Conservation (phyloP, 768 basidiomycete genomes). For the Pleurotus pulmonarius region DNA sequence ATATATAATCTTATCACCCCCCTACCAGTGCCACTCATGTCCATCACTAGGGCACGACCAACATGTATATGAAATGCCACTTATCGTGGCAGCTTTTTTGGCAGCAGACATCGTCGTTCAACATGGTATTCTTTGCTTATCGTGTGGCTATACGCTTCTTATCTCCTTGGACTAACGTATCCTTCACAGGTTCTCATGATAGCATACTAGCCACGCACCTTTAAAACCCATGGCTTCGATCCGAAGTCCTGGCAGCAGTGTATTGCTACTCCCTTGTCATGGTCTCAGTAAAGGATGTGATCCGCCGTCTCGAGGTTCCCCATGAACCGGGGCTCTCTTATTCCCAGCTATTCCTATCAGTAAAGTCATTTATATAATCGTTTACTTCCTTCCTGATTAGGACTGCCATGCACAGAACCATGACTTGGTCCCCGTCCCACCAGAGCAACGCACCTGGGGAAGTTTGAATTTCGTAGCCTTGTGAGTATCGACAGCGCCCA, state of each 20-base stretch:
- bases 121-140: background rate
- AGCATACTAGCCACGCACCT: too few relatives aligned
- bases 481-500: conserved; percentile 28
- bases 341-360: conserved; percentile 55
- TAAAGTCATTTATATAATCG: conserved; percentile 21
- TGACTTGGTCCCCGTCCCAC: conserved; percentile 65
- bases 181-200: background rate
- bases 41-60: too few relatives aligned
- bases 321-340: conserved; percentile 51
- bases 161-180: background rate
- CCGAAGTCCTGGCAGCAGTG: background rate
- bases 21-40: background rate
- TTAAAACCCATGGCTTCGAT: background rate
- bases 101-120: too few relatives aligned
- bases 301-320: conserved; percentile 46
- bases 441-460: conserved; percentile 63
- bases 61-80: too few relatives aligned
- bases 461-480: conserved; percentile 64
- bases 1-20: conserved; percentile 1
- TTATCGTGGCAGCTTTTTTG: too few relatives aligned
- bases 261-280: background rate
- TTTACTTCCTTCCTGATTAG: conserved; percentile 4
- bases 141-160: background rate
- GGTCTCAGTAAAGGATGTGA: conserved; percentile 24
- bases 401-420: conserved; percentile 45